Percentiles rank a stretch among this genome's conserved stretches.
Evolutionary conservation across 345 rosid genomes (phyloP).

Genomic region (Heritiera littoralis): DNA sequence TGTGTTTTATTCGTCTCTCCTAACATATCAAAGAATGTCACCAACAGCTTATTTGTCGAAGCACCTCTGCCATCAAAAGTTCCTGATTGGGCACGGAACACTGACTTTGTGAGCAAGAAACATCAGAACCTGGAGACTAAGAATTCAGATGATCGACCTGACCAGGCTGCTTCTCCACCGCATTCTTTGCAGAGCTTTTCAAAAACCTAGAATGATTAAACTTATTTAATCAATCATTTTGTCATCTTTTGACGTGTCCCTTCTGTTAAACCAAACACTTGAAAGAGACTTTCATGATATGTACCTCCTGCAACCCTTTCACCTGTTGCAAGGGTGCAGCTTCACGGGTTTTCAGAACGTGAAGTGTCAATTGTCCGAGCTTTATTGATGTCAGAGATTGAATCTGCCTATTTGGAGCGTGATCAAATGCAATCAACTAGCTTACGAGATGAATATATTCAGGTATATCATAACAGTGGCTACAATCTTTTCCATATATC

Average conservation of each 20-base stretch:
- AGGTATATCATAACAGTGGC: no score
- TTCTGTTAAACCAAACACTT: slow-evolving; percentile 23
- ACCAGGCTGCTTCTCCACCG: slow-evolving; percentile 36
- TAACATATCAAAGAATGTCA: slow-evolving; percentile 40
- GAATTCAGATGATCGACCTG: slow-evolving; percentile 38
- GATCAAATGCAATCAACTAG: no score
- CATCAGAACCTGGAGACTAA: slow-evolving; percentile 32
- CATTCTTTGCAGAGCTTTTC: slow-evolving; percentile 36
- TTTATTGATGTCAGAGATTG: no score
- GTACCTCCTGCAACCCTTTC: slow-evolving; percentile 43
- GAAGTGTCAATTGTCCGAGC: no score
- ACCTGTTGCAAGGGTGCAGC: slow-evolving; percentile 28
- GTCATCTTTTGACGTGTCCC: neutral
- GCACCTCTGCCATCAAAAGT: slow-evolving; percentile 35
- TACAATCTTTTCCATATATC: no score
- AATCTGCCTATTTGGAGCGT: no score
- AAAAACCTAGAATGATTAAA: slow-evolving; percentile 37
- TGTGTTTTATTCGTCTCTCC: slow-evolving; percentile 42
- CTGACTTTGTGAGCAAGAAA: slow-evolving; percentile 31
- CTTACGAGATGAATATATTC: no score
- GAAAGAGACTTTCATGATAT: slow-evolving; percentile 30
- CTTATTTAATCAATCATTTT: slow-evolving; percentile 21
- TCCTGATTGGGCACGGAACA: slow-evolving; percentile 35
- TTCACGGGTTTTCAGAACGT: no score
- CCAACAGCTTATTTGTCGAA: slow-evolving; percentile 36